Percentiles rank a stretch among this genome's conserved stretches.
phyloP scores from a whole-genome alignment of 108 stramenopile species.

The Bacterosira constricta region DNA sequence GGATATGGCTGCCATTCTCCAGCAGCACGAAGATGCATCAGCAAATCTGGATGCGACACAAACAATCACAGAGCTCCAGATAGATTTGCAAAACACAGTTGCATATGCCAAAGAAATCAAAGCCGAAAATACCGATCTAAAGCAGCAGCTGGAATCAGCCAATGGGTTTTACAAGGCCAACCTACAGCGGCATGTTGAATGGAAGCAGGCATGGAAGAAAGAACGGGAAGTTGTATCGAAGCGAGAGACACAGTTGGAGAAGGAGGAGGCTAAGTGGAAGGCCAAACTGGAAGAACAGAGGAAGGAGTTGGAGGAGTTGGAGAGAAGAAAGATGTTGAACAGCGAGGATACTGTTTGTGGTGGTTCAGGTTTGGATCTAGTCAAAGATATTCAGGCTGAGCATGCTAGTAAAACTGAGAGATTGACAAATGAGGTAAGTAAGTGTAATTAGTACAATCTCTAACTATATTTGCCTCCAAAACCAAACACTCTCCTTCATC shows the following conservation, averaged over 20 bases:
- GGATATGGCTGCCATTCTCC: neutral
- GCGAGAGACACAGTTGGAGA: slow-evolving; percentile 25
- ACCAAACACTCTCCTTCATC: neutral
- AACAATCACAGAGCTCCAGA: neutral
- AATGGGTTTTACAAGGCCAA: neutral
- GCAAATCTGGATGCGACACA: neutral
- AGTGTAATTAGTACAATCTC: neutral
- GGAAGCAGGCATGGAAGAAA: slow-evolving; percentile 38
- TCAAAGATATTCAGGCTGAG: slow-evolving; percentile 11
- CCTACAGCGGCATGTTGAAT: slow-evolving; percentile 14
- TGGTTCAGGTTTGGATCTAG: neutral
- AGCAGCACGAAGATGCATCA: neutral
- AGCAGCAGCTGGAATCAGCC: slow-evolving; percentile 3
- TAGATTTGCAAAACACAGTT: neutral
- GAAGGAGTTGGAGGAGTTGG: slow-evolving; percentile 14
- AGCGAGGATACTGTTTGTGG: neutral
- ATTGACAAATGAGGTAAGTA: slow-evolving; percentile 16
- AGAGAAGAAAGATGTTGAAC: neutral
- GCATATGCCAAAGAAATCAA: slow-evolving; percentile 18
- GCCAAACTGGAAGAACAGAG: slow-evolving; percentile 15
- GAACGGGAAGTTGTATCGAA: slow-evolving; percentile 23
- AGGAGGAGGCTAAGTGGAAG: slow-evolving; percentile 23
- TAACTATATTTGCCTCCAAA: neutral
- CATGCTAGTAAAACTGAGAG: slow-evolving; percentile 8
- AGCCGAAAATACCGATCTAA: slow-evolving; percentile 17